Base-by-base conservation (phyloP, 768 basidiomycete genomes). In the Hemileccinum impolitum region DNA sequence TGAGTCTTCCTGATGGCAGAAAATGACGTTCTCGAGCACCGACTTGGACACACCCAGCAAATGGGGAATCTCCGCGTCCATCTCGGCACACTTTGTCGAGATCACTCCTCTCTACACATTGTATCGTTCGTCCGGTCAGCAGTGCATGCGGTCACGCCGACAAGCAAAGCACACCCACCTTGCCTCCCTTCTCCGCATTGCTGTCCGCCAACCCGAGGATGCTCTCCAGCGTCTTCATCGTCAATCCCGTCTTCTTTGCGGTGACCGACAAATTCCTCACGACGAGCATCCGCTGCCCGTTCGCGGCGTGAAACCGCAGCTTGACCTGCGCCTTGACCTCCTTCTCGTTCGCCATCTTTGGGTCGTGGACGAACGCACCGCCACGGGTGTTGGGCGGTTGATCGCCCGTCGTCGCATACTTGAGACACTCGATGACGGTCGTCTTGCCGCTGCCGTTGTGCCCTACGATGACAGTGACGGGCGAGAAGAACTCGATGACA, bases 381-480 rank as follows among this genome's bases (percentile, higher is more conserved):
- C 95, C 95, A 52, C 94, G 92, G 19, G 94, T 92, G 63, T 95
- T 95, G 1, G 96, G 91, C 0, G 96, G 96, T 59, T 98, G 88
- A 67, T 98, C 95, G 25, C 96, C 96, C 0, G 96, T 99, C 0
- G 96, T 96, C 11, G 92, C 93, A 65, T 99, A 99, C 75, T 98
- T 98, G 68, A 99, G 80, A 71, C 95, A 98, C 76, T 99, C 96
- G 69, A 99, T 98, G 64, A 98, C 90, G 1, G 95, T 99, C 3
- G 96, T 99, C 72, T 99, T 99, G 38, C 96, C 96, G 59, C 90
- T 94, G 15, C 96, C 96, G 69, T 99, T 99, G 73, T 94, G 90
- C 2, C 96, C 96, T 2, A 98, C 94, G 51, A 99, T 98, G 68
- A 99, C 94, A 0, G 96, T 99, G 47, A 99, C 88, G 7, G 96